A percentile compares a stretch with the other conserved stretches of the same genome.
Conservation (phyloP, 345 rosid species). For the Euphorbia pulcherrima region DNA sequence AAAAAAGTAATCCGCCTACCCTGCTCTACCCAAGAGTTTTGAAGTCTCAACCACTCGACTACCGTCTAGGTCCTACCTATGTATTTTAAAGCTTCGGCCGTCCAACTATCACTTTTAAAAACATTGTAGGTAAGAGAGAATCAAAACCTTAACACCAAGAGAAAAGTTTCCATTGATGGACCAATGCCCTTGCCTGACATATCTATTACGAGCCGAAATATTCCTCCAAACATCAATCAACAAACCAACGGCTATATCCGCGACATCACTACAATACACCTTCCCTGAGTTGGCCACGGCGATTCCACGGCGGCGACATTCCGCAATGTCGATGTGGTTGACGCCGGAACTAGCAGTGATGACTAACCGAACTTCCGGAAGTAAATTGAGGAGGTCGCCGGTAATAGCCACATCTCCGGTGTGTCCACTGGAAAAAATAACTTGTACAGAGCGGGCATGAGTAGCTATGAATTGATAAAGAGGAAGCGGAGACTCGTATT, state of each 20-base stretch:
- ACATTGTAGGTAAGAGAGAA: too few relatives aligned
- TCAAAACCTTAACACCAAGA: slow-evolving; percentile 42
- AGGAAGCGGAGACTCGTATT: slow-evolving; percentile 24
- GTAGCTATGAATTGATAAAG: slow-evolving; percentile 14
- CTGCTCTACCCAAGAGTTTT: too few relatives aligned
- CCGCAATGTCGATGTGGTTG: slow-evolving; percentile 52
- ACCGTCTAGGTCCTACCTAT: too few relatives aligned
- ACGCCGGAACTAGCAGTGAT: slow-evolving; percentile 51
- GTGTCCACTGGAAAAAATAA: slow-evolving; percentile 15
- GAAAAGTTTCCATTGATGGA: slow-evolving; percentile 30
- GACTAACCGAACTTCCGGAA: slow-evolving; percentile 41
- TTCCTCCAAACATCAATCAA: slow-evolving; percentile 50
- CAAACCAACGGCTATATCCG: slow-evolving; percentile 60
- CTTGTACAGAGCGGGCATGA: slow-evolving; percentile 10
- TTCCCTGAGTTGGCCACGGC: slow-evolving; percentile 42
- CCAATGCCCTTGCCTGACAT: slow-evolving; percentile 44
- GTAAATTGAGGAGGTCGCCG: slow-evolving; percentile 26
- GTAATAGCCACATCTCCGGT: slow-evolving; percentile 1
- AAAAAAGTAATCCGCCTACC: too few relatives aligned
- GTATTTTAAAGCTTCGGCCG: too few relatives aligned
- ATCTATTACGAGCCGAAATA: slow-evolving; percentile 50
- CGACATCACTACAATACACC: slow-evolving; percentile 45
- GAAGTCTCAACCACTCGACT: too few relatives aligned
- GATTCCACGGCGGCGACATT: slow-evolving; percentile 56
- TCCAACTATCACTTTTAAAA: too few relatives aligned